Evolutionary conservation across 805 yeast genomes (phyloP).

Genomic region (Candida insectorum): DNA sequence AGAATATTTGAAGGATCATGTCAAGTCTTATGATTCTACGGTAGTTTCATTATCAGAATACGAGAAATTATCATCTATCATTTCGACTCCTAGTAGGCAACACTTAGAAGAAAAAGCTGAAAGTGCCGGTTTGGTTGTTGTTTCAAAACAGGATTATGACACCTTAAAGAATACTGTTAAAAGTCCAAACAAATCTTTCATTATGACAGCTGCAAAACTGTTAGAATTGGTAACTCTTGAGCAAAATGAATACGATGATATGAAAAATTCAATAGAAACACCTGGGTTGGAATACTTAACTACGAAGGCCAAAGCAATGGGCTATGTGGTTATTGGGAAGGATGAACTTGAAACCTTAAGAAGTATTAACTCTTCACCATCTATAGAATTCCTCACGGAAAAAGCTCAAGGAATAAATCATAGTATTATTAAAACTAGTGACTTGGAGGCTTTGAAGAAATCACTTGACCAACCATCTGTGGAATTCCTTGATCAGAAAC

Average conservation of each 20-base stretch:
- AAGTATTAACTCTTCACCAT: conserved; percentile 11
- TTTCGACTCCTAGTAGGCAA: conserved; percentile 28
- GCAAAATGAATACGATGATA: conserved; percentile 3
- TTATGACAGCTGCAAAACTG: conserved; percentile 12
- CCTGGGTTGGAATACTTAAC: conserved; percentile 11
- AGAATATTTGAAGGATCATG: conserved; percentile 12
- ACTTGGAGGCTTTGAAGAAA: not conserved
- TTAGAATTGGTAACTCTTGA: conserved; percentile 9
- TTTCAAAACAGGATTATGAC: conserved; percentile 13
- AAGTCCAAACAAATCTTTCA: conserved; percentile 25
- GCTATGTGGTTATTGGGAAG: conserved; percentile 9
- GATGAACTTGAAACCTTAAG: conserved; percentile 1
- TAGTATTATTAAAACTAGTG: conserved; percentile 5
- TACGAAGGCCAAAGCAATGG: conserved; percentile 10
- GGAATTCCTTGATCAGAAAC: conserved; percentile 13
- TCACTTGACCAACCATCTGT: conserved; percentile 14
- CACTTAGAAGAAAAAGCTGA: conserved; percentile 18
- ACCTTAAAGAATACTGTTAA: conserved; percentile 5
- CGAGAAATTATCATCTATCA: conserved; percentile 15
- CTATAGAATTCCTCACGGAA: conserved; percentile 18
- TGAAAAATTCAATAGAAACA: conserved; percentile 8
- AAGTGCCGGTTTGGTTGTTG: conserved; percentile 11
- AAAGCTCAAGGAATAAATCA: conserved; percentile 17
- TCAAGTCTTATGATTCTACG: conserved; percentile 7
- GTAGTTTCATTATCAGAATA: conserved; percentile 15